Evolutionary conservation across 345 rosid species (phyloP), one percentile per base, ranked within the genome.

Genomic region (Euphorbia pulcherrima): DNA sequence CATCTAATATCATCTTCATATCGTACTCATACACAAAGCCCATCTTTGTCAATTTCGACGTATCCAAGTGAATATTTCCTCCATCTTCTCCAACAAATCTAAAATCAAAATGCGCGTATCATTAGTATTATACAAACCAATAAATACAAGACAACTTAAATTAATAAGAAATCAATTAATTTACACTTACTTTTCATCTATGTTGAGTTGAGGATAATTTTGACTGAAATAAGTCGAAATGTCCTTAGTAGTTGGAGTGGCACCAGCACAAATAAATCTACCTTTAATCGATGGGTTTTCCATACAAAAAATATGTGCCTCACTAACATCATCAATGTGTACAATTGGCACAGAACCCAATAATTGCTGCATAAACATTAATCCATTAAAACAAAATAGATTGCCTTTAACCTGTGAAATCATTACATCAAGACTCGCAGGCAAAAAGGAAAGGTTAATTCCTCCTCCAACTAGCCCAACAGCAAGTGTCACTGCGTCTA

Each of bases 401-500:
- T 68, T 56, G 24, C 64, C 70, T 0, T 53, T 56, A 10, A 62
- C 29, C 37, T 67, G 86, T 5, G 80, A 79, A 41, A 76, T 5
- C 3, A 75, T 14, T 35, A 33, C 18, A 2, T 4, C 46, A 1
- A 67, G 52, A 29, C 71, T 78, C 18, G 0, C 2, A 0, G 90
- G 80, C 2, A 72, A 17, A 26, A 41, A 6, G 10, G 77, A 30
- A 3, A 64, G 80, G 23, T 74, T 40, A 4, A 83, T 74, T 1
- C 71, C 79, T n/a, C 89, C 88, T 47, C 83, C 90, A 50, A 82
- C 79, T 0, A 76, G 44, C 2, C 82, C 84, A n/a, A 75, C 35
- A 0, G 10, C 72, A 4, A 86, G 77, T 20, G 72, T 65, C 30
- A 73, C 83, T 51, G 84, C 79, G 68, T 82, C 85, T 16, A 81